Conservation (phyloP, 176 grass and related monocot species). For the Cenchrus fungigraminus region DNA sequence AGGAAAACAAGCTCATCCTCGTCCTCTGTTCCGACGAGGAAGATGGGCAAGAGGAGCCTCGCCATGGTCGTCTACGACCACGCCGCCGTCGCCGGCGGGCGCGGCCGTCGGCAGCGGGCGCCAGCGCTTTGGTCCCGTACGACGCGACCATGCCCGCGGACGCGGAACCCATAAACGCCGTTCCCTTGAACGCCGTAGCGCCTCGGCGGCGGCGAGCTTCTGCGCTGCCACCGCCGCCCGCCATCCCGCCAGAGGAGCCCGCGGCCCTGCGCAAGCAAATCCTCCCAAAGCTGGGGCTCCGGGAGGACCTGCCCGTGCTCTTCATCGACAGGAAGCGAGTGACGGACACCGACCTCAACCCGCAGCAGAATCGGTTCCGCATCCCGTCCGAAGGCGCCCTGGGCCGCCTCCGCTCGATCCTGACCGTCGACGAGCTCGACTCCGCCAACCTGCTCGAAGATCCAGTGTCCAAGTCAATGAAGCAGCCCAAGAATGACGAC, state of each 20-base stretch:
- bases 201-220: no score
- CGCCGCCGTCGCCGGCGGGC: not conserved
- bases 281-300: not conserved
- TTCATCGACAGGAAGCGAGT: slow-evolving; percentile 6
- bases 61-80: not conserved
- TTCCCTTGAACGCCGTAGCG: not conserved
- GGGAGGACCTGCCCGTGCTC: not conserved
- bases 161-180: not conserved
- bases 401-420: not conserved
- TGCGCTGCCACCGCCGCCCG: no score
- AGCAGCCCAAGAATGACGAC: no score
- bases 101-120: not conserved
- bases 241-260: not conserved
- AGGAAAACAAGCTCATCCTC: no score
- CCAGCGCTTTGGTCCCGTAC: not conserved
- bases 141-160: not conserved
- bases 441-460: not conserved
- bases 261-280: not conserved
- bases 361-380: slow-evolving; percentile 24
- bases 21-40: not conserved
- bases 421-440: not conserved
- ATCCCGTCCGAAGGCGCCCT: not conserved
- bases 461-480: no score
- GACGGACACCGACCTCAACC: not conserved
- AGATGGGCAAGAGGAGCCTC: not conserved